phyloP scores from a whole-genome alignment of 1,284 basidiomycete genomes.

The Dichomitus squalens region DNA sequence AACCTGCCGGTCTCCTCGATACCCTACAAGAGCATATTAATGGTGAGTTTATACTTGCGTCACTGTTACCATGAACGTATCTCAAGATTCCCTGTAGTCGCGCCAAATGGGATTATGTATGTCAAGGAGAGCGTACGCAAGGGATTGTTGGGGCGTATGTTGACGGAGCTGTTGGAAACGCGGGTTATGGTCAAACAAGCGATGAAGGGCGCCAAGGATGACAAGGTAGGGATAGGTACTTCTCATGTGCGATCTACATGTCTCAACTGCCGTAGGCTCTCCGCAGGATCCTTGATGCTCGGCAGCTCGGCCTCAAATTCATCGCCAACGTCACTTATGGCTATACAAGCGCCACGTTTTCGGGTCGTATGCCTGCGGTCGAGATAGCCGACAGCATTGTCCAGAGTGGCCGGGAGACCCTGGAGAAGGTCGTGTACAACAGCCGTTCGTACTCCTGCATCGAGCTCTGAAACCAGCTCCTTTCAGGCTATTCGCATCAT shows the following conservation, averaged over 20 bases:
- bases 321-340: constrained; percentile 93
- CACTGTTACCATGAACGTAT: neutral
- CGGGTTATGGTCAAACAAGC: constrained; percentile 96
- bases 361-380: constrained; percentile 97
- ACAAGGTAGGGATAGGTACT: constrained; percentile 59
- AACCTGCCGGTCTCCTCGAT: constrained; percentile 71
- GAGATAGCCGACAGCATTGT: constrained; percentile 99
- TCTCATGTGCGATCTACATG: neutral
- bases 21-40: constrained; percentile 74
- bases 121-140: constrained; percentile 86
- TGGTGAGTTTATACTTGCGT: constrained; percentile 42
- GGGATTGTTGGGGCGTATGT: constrained; percentile 89
- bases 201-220: constrained; percentile 80
- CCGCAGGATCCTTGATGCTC: constrained; percentile 77
- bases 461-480: neutral
- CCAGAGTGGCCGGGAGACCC: constrained; percentile 92
- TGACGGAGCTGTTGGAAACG: constrained; percentile 92
- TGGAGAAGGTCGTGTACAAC: constrained; percentile 76
- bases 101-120: constrained; percentile 94
- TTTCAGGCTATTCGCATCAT: constrained; percentile 84
- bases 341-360: constrained; percentile 92
- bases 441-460: neutral
- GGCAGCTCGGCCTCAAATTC: constrained; percentile 88
- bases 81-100: constrained; percentile 52
- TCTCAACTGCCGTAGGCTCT: constrained; percentile 56